Conservation (phyloP, 2,329 filamentous ascomycete genomes). For the Clonostachys sp. region DNA sequence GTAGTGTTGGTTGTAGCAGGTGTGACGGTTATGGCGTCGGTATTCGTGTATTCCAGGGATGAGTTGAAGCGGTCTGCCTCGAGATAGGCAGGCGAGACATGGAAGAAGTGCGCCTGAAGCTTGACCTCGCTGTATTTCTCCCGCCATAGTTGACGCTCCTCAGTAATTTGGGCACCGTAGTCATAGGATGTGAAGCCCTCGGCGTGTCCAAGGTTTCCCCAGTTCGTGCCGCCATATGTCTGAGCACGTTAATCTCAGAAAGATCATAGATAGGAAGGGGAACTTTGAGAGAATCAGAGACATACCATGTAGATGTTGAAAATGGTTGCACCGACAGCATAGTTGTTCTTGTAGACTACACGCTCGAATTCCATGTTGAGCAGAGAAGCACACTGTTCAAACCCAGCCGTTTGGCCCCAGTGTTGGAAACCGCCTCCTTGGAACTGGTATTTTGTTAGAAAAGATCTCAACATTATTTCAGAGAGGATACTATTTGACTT, state of each 20-base stretch:
- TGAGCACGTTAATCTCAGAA: constrained; percentile 8
- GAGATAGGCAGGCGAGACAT: constrained; percentile 3
- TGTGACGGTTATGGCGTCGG: constrained; percentile 1
- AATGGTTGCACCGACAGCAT: constrained; percentile 57
- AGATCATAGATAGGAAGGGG: neutral
- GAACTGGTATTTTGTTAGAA: constrained; percentile 33
- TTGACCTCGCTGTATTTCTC: constrained; percentile 6
- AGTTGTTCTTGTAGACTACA: constrained; percentile 71
- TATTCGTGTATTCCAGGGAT: constrained; percentile 3
- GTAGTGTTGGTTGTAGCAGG: constrained; percentile 3
- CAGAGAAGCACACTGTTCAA: constrained; percentile 59
- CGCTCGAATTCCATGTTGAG: constrained; percentile 65
- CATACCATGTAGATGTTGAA: constrained; percentile 68
- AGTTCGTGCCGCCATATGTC: constrained; percentile 71
- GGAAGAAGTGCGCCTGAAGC: constrained; percentile 5
- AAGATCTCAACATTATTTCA: neutral
- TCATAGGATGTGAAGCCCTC: constrained; percentile 28
- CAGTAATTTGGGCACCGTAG: constrained; percentile 5
- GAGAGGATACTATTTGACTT: constrained; percentile 10
- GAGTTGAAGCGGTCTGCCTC: constrained; percentile 2
- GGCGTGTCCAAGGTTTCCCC: constrained; percentile 67
- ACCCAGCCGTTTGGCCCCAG: constrained; percentile 65
- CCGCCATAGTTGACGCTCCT: constrained; percentile 21
- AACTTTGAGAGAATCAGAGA: neutral
- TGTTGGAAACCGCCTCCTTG: constrained; percentile 70